These are phyloP conservation scores for Diutina sp. DNA, from an alignment of 1,139 yeast genomes.

Conservation along the genomic window DNA sequence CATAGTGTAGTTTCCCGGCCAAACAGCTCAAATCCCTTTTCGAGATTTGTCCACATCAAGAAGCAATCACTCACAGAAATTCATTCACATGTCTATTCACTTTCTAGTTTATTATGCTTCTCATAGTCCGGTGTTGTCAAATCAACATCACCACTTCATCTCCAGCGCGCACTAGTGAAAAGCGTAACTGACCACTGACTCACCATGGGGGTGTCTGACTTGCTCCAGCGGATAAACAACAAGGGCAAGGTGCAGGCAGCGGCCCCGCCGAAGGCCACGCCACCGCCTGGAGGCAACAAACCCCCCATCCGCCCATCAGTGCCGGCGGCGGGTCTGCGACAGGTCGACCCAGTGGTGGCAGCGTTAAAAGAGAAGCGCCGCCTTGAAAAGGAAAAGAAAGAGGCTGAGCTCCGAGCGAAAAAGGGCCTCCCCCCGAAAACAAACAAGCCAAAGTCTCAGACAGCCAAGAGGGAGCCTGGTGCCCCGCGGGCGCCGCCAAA, in stretches of 20 bases:
- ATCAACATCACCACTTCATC: neutral
- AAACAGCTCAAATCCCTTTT: too few relatives aligned
- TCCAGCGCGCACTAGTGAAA: neutral
- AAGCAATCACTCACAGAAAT: too few relatives aligned
- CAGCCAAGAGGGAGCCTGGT: constrained; percentile 6
- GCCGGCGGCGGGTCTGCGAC: constrained; percentile 3
- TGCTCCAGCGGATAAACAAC: neutral
- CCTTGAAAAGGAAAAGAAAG: constrained; percentile 36
- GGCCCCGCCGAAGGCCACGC: neutral
- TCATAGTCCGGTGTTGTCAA: neutral
- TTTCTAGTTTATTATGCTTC: too few relatives aligned
- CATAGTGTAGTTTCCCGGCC: too few relatives aligned
- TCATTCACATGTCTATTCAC: too few relatives aligned
- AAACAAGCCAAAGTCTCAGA: neutral
- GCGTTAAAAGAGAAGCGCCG: constrained; percentile 54
- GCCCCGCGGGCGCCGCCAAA: constrained; percentile 5
- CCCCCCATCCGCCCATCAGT: neutral
- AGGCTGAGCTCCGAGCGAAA: constrained; percentile 16
- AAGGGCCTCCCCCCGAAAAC: constrained; percentile 19
- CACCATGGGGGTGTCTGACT: neutral
- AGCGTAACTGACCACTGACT: neutral
- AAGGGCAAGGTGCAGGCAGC: constrained; percentile 1
- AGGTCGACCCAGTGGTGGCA: constrained; percentile 42
- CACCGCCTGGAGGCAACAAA: neutral
- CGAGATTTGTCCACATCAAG: too few relatives aligned